Conservation (phyloP, 148 eudicot genomes). For the Simmondsia chinensis region DNA sequence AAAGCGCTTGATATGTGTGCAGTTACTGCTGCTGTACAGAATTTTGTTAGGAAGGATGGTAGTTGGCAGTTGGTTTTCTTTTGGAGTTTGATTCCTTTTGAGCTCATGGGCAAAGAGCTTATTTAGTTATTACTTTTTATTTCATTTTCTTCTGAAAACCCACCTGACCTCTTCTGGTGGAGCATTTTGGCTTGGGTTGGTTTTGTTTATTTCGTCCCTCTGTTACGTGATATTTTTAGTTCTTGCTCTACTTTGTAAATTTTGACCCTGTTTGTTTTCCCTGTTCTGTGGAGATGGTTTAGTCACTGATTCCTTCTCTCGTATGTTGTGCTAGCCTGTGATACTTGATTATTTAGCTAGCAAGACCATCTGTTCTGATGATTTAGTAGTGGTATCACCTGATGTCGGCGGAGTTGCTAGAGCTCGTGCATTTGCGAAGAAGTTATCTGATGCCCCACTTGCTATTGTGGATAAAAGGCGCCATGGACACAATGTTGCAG, state of each 20-base stretch:
- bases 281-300: neutral
- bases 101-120: no score
- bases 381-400: constrained; percentile 92
- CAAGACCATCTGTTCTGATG: constrained; percentile 68
- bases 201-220: no score
- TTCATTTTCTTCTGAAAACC: no score
- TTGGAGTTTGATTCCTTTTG: no score
- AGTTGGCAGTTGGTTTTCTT: no score
- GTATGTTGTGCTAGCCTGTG: constrained; percentile 49
- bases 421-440: constrained; percentile 97
- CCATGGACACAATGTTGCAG: constrained; percentile 89
- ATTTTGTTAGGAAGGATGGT: no score
- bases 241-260: neutral
- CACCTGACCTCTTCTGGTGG: no score
- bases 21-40: no score
- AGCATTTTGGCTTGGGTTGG: no score
- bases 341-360: constrained; percentile 94
- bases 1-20: no score
- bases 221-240: neutral
- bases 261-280: no score
- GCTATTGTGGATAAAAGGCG: constrained; percentile 98
- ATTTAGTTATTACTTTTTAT: no score
- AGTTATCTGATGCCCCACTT: constrained; percentile 92
- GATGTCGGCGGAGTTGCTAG: constrained; percentile 99
- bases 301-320: neutral